Base-by-base conservation (phyloP, 2,329 filamentous ascomycete genomes). In the Aspergillus sp. region DNA sequence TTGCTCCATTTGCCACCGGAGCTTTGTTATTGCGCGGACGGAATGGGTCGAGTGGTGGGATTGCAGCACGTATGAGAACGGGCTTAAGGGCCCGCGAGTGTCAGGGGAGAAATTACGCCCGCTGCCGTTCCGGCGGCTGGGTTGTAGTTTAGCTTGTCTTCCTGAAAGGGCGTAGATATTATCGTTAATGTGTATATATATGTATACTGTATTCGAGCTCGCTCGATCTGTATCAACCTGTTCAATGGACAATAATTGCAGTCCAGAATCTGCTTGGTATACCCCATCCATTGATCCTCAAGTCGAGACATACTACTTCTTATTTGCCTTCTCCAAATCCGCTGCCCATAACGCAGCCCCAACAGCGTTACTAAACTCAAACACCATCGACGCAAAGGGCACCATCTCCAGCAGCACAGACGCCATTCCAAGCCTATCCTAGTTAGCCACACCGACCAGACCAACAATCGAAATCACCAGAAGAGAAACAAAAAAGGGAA, bases 301-400 rank as follows among this genome's bases (percentile, higher is more conserved):
- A n/a, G 6, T 37, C 11, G 13, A 24, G 15, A 51, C 5, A 47
- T 8, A 40, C 9, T 13, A 33, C 8, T 40, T 67, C 56, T 66
- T 51, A 3, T 54, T 77, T 72, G 7, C 71, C 73, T 74, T 77
- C 73, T 96, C 91, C 58, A 96, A 84, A 73, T 96, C 92, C 17
- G 91, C 90, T 41, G 93, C 93, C 92, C 92, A 97, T n/a, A 98
- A 78, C 7, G 93, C 93, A 54, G 93, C 93, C 7, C 92, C 93
- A 58, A 96, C 91, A 1, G 90, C 89, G 73, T 96, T 97, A 15
- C 92, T 96, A 73, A 96, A 97, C 0, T 89, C 83, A 69, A 96
- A 96, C 60, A 93, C 82, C 53, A 96, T 89, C 5, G 90, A 93
- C 6, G 83, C 86, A 60, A 97, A 78, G 0, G 93, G 93, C 2